A percentile compares a stretch with the other conserved stretches of the same genome.
Conservation (phyloP, 78 protist genomes). For the Dictyostelium brefeldianum region DNA sequence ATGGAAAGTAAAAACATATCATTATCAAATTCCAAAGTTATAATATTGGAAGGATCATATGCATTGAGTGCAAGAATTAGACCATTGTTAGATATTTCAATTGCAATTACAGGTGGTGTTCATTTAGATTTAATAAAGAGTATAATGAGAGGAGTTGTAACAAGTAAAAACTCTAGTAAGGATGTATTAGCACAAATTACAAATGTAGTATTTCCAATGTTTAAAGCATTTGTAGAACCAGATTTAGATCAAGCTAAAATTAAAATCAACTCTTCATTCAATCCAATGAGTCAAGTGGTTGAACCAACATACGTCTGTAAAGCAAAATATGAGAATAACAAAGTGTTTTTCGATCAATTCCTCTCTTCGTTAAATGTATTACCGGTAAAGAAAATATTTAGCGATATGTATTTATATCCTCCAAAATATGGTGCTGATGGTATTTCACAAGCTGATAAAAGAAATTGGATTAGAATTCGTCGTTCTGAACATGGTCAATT, state of each 20-base stretch:
- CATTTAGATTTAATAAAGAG: constrained; percentile 85
- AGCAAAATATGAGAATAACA: constrained; percentile 65
- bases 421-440: constrained; percentile 67
- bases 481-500: constrained; percentile 68
- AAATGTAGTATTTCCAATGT: constrained; percentile 87
- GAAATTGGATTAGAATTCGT: constrained; percentile 85
- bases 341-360: constrained; percentile 56
- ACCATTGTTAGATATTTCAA: constrained; percentile 53
- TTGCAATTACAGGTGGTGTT: constrained; percentile 88
- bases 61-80: constrained; percentile 72
- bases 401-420: constrained; percentile 85
- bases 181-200: constrained; percentile 85
- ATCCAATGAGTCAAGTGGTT: constrained; percentile 85
- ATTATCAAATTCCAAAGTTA: constrained; percentile 34
- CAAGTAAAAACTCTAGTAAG: constrained; percentile 60
- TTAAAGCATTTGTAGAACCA: constrained; percentile 87
- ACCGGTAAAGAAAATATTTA: constrained; percentile 69
- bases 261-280: constrained; percentile 62
- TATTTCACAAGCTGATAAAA: constrained; percentile 68
- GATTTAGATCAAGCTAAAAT: constrained; percentile 78
- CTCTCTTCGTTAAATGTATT: constrained; percentile 62
- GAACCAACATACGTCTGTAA: constrained; percentile 72
- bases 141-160: constrained; percentile 79
- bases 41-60: constrained; percentile 81
- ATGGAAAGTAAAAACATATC: constrained; percentile 41